These are phyloP conservation scores for Aspergillus sp. DNA, from an alignment of 2,329 filamentous ascomycete genomes.

Conservation along the genomic window DNA sequence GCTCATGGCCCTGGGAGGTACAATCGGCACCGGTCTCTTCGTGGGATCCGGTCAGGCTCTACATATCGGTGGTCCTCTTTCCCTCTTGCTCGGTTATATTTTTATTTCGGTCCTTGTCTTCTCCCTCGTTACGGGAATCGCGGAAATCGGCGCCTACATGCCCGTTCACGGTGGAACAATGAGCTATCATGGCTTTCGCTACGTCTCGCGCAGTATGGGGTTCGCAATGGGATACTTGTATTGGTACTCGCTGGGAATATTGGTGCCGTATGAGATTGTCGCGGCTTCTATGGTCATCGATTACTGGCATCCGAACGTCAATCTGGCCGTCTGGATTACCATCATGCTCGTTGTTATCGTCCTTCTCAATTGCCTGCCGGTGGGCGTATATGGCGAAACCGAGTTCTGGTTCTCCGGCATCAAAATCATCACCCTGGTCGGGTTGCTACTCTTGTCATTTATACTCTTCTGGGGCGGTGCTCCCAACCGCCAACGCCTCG, in stretches of 20 bases:
- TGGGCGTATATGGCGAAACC: constrained; percentile 55
- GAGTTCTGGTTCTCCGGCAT: constrained; percentile 58
- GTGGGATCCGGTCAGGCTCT: constrained; percentile 57
- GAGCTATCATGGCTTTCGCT: constrained; percentile 48
- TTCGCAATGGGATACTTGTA: constrained; percentile 50
- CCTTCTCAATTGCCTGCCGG: constrained; percentile 51
- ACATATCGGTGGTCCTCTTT: constrained; percentile 54
- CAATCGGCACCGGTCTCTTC: constrained; percentile 60
- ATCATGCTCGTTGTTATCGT: constrained; percentile 63
- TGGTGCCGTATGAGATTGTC: constrained; percentile 62
- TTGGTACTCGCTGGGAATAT: constrained; percentile 52
- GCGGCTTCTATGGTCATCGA: constrained; percentile 67
- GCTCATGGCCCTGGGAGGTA: constrained; percentile 58
- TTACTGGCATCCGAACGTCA: constrained; percentile 57
- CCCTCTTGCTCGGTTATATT: constrained; percentile 55
- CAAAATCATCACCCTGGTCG: constrained; percentile 56
- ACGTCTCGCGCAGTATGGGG: constrained; percentile 45
- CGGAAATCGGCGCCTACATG: constrained; percentile 47
- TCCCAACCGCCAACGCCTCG: constrained; percentile 52
- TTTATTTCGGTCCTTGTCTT: constrained; percentile 52
- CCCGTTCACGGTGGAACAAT: constrained; percentile 48
- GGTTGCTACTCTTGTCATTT: constrained; percentile 55
- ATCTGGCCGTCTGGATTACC: constrained; percentile 54
- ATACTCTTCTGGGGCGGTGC: constrained; percentile 61
- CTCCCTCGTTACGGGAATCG: constrained; percentile 51